These are phyloP conservation scores for Ustilago vetiveriae DNA, from an alignment of 1,284 basidiomycete species.

Conservation along the genomic window DNA sequence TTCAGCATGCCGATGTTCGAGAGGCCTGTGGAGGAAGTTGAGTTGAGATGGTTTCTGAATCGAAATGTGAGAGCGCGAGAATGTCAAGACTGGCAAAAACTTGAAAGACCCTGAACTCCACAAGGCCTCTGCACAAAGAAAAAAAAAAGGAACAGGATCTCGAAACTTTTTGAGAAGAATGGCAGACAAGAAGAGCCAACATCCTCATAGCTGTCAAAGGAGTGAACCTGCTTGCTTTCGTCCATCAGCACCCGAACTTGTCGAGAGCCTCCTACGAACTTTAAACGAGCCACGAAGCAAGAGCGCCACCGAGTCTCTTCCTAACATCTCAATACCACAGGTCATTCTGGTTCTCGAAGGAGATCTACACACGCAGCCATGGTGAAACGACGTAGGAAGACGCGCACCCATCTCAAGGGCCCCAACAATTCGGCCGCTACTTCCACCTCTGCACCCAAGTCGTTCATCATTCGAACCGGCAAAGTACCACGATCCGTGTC, in stretches of 20 bases:
- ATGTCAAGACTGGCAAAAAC: no score
- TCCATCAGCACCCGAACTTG: no score
- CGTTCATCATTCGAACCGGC: constrained; percentile 90
- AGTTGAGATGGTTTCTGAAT: no score
- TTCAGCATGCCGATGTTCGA: no score
- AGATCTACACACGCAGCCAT: constrained; percentile 2
- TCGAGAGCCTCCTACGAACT: no score
- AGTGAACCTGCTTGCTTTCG: no score
- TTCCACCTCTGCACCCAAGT: constrained; percentile 69
- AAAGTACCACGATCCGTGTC: constrained; percentile 86
- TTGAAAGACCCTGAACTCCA: constrained; percentile 42
- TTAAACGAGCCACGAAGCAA: no score
- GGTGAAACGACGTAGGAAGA: constrained; percentile 59
- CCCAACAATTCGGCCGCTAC: constrained; percentile 51
- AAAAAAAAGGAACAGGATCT: no score
- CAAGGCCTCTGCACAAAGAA: constrained; percentile 9
- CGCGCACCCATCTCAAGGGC: constrained; percentile 64
- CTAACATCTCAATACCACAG: neutral
- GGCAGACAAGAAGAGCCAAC: neutral
- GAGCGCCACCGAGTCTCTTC: neutral
- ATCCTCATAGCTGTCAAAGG: neutral
- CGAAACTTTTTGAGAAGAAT: constrained; percentile 27
- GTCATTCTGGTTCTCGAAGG: neutral
- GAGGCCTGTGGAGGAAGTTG: no score
- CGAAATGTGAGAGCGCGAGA: constrained; percentile 9